Base-by-base conservation (phyloP, 345 rosid species). In the Citrus mangshanensis region DNA sequence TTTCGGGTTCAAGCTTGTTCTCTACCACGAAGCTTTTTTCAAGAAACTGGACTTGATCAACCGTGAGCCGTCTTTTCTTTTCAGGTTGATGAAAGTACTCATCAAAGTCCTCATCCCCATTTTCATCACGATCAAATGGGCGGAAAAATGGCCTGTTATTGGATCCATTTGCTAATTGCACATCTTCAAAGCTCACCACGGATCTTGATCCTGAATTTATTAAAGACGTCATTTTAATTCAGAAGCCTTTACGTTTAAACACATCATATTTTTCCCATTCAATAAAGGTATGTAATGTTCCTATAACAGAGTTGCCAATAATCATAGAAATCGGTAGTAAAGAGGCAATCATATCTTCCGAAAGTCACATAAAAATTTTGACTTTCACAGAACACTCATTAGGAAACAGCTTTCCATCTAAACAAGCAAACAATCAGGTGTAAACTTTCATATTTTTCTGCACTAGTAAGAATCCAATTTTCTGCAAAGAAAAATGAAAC, bases 1-100 rank as follows among this genome's bases (percentile, higher is more conserved):
- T 82, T 21, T 89, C 92, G 21, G 92, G 93, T 81, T 89, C 91
- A 59, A 91, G 92, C 82, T 86, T 88, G 77, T 89, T 91, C 74
- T 88, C 93, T 4, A 75, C 87, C 62, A 85, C 91, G 76, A 91
- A 91, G 64, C 81, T 85, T 79, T 85, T 87, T 79, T 91, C 93
- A n/a, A 91, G 92, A 68, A 85, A 86, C 75, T 86, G 85, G 72
- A 91, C 95, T 81, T 91, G 93, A 66, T 79, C 72, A 1, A 80
- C 81, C 1, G 82, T 68, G 4, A 90, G 84, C 54, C 91, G 86
- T 72, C 92, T 82, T 78, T 87, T 91, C 87, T 88, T 91, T 54
- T 83, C 91, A 0, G 91, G 85, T 58, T 76, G 88, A 34, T 79
- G 88, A 77, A 86, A 70, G 56, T 83, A 80, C 69, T 82, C 82